A percentile compares a stretch with the other conserved stretches of the same genome.
Evolutionary conservation across 495 filamentous ascomycete genomes (phyloP).

Genomic region (Talaromyces stipitatus): DNA sequence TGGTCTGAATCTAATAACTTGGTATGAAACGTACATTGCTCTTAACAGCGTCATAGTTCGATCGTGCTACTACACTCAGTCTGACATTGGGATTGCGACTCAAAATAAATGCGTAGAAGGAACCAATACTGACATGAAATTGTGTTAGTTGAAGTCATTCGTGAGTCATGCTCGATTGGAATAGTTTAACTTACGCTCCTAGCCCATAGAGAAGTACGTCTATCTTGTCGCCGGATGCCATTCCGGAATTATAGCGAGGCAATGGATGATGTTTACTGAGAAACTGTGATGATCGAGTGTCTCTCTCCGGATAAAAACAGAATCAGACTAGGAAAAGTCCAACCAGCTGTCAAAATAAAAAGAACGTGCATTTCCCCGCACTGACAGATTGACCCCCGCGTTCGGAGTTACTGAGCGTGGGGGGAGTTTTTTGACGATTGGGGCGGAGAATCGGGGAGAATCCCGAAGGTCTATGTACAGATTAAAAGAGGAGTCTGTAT

Average conservation of each 20-base stretch:
- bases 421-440: not conserved
- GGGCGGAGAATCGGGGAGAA: not conserved
- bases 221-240: constrained; percentile 14
- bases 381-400: not conserved
- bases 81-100: constrained; percentile 29
- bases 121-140: constrained; percentile 27
- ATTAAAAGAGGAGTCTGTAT: too few species aligned
- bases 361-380: not conserved
- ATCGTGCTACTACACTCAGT: constrained; percentile 45
- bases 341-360: not conserved
- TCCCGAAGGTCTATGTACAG: not conserved
- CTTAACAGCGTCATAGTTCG: constrained; percentile 42
- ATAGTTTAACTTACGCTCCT: constrained; percentile 24
- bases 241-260: not conserved
- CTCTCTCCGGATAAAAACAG: not conserved
- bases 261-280: not conserved
- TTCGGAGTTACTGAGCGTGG: not conserved
- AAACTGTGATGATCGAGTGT: not conserved
- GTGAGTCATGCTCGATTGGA: not conserved
- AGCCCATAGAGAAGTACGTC: constrained; percentile 31
- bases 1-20: not conserved
- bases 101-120: constrained; percentile 41
- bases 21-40: constrained; percentile 20
- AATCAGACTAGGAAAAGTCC: not conserved
- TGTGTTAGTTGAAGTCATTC: not conserved